These are phyloP conservation scores for Fusarium drepaniforme DNA, from an alignment of 2,329 filamentous ascomycete genomes.

Conservation along the genomic window DNA sequence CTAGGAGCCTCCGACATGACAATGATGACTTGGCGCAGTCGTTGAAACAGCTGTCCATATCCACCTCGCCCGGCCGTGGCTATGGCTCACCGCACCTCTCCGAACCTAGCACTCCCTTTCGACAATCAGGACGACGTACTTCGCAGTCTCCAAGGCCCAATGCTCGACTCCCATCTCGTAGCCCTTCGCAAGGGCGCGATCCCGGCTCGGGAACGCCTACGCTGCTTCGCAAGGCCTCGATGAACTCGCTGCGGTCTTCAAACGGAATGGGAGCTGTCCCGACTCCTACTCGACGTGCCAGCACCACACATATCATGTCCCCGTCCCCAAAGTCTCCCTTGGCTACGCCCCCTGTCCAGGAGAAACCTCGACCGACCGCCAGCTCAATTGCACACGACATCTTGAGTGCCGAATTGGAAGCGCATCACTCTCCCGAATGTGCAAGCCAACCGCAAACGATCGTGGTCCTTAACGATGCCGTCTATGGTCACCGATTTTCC, in stretches of 20 bases:
- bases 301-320: constrained; percentile 59
- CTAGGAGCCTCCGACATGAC: constrained; percentile 42
- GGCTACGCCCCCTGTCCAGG: constrained; percentile 45
- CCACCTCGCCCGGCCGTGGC: constrained; percentile 46
- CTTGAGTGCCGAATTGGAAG: constrained; percentile 76
- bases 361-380: constrained; percentile 59
- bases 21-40: constrained; percentile 55
- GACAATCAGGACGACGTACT: constrained; percentile 53
- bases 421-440: constrained; percentile 65
- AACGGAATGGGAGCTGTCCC: constrained; percentile 54
- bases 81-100: constrained; percentile 50
- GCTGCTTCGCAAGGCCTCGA: constrained; percentile 67
- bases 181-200: constrained; percentile 56
- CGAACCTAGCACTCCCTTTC: constrained; percentile 53
- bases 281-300: constrained; percentile 61
- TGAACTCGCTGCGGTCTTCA: constrained; percentile 67
- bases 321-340: constrained; percentile 55
- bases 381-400: constrained; percentile 73
- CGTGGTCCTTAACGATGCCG: constrained; percentile 91
- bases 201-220: constrained; percentile 63
- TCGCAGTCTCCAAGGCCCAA: constrained; percentile 41
- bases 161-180: constrained; percentile 53
- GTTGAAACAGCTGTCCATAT: constrained; percentile 59
- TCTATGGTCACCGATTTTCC: constrained; percentile 94
- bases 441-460: constrained; percentile 70